Base-by-base conservation (phyloP, 805 yeast species). In the Candida silvicultrix region DNA sequence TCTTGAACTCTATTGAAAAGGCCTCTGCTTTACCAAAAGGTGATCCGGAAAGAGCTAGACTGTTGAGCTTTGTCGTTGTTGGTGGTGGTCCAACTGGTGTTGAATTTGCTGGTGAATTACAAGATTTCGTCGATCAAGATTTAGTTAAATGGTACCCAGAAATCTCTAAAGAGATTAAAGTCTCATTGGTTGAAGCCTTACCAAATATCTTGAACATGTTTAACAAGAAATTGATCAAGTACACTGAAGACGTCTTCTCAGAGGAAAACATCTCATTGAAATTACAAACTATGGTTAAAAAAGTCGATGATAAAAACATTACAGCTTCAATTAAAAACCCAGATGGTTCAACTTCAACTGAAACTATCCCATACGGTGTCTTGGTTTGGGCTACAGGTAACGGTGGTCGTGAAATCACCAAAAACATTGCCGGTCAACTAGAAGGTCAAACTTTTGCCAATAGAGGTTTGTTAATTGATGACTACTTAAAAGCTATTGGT, bases 41-140 rank as follows among this genome's bases (percentile, higher is more conserved):
- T 25, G 87, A 80, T 55, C 81, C 82, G 19, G 95, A 87, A 65
- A 81, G 97, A 69, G 78, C 81, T 69, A 80, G 96, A 66, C 76
- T 92, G 58, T 77, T 90, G 64, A 85, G 83, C 51, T 83, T 89
- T 58, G 92, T 92, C 51, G 95, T 92, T 51, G 95, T 94, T 56
- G 98, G 98, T 60, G 98, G 97, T 69, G 98, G 98, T 53, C 97
- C 98, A 64, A 90, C 98, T 39, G 98, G 98, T 72, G 97, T 90
- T 51, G 97, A 89, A 71, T 85, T 89, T 59, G 97, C 97, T 55
- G 98, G 96, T 61, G 97, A 92, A 70, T 72, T 90, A 58, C 95
- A 86, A 70, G 98, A 90, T 68, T 92, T 87, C 69, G 85, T 89
- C 51, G 89, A 86, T 66, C 95, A 90, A 67, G 98, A 90, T 68